Evolutionary conservation across 331 rosid species (phyloP).

Genomic region (Cydonia oblonga): DNA sequence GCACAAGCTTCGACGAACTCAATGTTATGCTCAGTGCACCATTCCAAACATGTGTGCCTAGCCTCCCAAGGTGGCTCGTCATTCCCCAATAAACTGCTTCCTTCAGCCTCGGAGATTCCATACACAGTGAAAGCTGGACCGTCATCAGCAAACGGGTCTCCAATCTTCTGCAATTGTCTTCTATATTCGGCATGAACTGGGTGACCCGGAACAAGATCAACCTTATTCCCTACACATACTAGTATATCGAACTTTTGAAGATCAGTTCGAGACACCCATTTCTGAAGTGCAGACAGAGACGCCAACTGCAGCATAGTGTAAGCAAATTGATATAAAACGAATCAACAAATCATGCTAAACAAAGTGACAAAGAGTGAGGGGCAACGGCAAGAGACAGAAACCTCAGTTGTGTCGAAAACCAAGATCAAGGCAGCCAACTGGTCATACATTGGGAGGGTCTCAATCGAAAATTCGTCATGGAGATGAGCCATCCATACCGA

Average conservation of each 20-base stretch:
- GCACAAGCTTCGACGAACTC: slow-evolving; percentile 88
- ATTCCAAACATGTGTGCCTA: slow-evolving; percentile 55
- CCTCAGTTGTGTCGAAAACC: slow-evolving; percentile 77
- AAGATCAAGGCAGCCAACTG: slow-evolving; percentile 61
- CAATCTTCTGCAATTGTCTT: slow-evolving; percentile 42
- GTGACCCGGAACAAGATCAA: slow-evolving; percentile 69
- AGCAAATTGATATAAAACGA: neutral
- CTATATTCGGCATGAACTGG: slow-evolving; percentile 74
- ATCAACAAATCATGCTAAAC: neutral
- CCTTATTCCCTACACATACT: slow-evolving; percentile 84
- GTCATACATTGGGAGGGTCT: slow-evolving; percentile 32
- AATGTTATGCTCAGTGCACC: slow-evolving; percentile 68
- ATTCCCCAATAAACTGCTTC: slow-evolving; percentile 59
- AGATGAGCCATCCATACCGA: slow-evolving; percentile 68
- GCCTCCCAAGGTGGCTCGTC: slow-evolving; percentile 44
- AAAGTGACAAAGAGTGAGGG: neutral
- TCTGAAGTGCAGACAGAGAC: slow-evolving; percentile 48
- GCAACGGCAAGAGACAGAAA: slow-evolving; percentile 24
- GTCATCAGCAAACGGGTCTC: slow-evolving; percentile 30
- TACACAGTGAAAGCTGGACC: slow-evolving; percentile 32
- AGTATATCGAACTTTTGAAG: slow-evolving; percentile 60
- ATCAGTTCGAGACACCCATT: slow-evolving; percentile 58
- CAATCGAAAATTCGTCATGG: slow-evolving; percentile 42
- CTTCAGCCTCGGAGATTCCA: slow-evolving; percentile 76
- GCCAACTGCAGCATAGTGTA: slow-evolving; percentile 41